phyloP scores from a whole-genome alignment of 305 asterid genomes.

The Fraxinus angustifolia region DNA sequence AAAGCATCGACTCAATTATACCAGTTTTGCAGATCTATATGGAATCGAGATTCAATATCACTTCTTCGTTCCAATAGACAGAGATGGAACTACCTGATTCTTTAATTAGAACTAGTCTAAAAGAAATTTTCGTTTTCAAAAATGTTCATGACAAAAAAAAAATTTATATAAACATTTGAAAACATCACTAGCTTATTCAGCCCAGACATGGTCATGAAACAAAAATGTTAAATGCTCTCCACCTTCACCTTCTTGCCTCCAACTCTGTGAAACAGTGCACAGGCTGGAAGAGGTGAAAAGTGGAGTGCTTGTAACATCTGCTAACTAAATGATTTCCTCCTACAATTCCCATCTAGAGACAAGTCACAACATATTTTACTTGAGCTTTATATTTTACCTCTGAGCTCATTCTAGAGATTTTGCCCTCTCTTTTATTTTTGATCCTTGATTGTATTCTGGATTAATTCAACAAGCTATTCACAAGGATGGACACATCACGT shows the following conservation, averaged over 20 bases:
- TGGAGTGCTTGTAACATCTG: constrained; percentile 3
- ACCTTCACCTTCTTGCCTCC: constrained; percentile 3
- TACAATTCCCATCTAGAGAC: constrained; percentile 11
- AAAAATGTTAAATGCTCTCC: neutral
- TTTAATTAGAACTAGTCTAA: neutral
- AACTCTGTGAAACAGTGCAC: neutral
- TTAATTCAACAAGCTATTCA: neutral
- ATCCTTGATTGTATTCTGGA: neutral
- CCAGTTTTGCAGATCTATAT: neutral
- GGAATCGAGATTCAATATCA: neutral
- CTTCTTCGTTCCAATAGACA: neutral
- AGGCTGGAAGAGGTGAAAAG: neutral
- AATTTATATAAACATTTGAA: neutral
- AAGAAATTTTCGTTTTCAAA: neutral
- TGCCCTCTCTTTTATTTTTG: neutral
- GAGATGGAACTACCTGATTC: neutral
- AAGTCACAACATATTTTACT: neutral
- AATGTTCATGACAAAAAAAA: neutral
- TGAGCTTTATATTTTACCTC: neutral
- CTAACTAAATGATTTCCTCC: neutral
- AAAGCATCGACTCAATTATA: neutral
- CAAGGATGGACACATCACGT: neutral
- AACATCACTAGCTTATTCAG: constrained; percentile 4
- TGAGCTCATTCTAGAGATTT: neutral
- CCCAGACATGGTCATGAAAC: neutral